These are phyloP conservation scores for Cadophora malorum DNA, from an alignment of 2,329 filamentous ascomycete genomes.

Conservation along the genomic window DNA sequence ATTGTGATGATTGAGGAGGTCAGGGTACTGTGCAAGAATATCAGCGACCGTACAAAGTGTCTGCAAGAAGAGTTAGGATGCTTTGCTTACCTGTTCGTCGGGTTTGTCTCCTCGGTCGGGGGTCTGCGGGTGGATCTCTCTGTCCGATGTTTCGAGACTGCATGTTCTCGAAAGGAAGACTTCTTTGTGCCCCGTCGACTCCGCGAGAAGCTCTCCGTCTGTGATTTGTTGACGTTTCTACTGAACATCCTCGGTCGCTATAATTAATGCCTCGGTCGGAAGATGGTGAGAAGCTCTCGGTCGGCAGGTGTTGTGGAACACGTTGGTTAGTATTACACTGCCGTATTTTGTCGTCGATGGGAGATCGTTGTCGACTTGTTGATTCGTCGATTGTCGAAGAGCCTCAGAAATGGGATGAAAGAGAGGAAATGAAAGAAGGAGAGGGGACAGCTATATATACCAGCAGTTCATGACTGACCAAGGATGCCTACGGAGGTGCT, in stretches of 20 bases:
- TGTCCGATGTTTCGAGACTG: slow-evolving; percentile 45
- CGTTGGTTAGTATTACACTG: neutral
- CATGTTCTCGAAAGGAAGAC: slow-evolving; percentile 46
- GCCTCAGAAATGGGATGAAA: slow-evolving; percentile 11
- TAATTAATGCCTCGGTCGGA: slow-evolving; percentile 17
- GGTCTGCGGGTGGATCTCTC: slow-evolving; percentile 40
- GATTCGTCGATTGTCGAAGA: slow-evolving; percentile 20
- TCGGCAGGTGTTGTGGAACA: slow-evolving; percentile 15
- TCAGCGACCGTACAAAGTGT: slow-evolving; percentile 31
- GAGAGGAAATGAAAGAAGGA: slow-evolving; percentile 27
- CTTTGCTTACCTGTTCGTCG: slow-evolving; percentile 38
- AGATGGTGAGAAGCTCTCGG: slow-evolving; percentile 7
- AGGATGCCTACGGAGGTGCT: slow-evolving; percentile 11
- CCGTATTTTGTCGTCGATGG: slow-evolving; percentile 19
- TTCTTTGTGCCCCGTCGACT: slow-evolving; percentile 40
- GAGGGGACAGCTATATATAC: slow-evolving; percentile 32
- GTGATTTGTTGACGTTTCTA: slow-evolving; percentile 40
- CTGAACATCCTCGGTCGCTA: slow-evolving; percentile 40
- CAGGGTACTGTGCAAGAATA: slow-evolving; percentile 52
- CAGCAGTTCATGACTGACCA: slow-evolving; percentile 4
- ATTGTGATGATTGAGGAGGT: slow-evolving; percentile 79
- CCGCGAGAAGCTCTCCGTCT: slow-evolving; percentile 44
- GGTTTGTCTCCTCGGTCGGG: slow-evolving; percentile 39
- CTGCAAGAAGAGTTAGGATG: slow-evolving; percentile 7
- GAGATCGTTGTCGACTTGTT: slow-evolving; percentile 21